Base-by-base conservation (phyloP, 2,329 filamentous ascomycete species). In the Metarhizium guizhouense region DNA sequence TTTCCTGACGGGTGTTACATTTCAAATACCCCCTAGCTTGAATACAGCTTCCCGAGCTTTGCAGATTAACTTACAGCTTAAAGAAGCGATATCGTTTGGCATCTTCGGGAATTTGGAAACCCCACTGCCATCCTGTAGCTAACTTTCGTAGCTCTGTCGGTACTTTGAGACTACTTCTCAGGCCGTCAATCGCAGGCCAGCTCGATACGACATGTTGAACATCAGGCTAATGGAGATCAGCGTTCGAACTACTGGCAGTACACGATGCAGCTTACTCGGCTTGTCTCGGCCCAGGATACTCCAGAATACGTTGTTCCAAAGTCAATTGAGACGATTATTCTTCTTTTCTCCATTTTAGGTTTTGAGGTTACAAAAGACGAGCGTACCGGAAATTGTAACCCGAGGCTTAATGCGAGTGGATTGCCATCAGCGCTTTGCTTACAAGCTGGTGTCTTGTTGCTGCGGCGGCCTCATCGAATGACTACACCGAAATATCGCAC, bases 301-400 rank as follows among this genome's bases (percentile, higher is more conserved):
- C 77, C 78, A 14, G 78, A 79, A 62, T 77, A 82, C 4, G 79
- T 82, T 13, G 79, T 82, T 30, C 79, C 79, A 60, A 82, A 81
- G 62, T 82, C 79, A 57, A 82, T 76, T 20, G 76, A 78, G 58
- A 80, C 71, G 53, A 81, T 71, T 58, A 80, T 74, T 63, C 71
- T 75, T 61, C 72, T 62, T 45, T 64, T 63, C 55, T 59, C 58
- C 68, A 71, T 71, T 57, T 47, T 64, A 52, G 55, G 56, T 25
- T 16, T 2, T 40, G 38, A 51, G 32, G n/a, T 30, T 10, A 36
- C 42, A 38, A 38, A 40, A 49, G 29, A 47, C 32, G 20, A 32
- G 20, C 50, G 47, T 18, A 16, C 25, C 48, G 34, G 29, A 40
- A 47, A 51, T 47, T 29, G 40, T 18, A 29, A 25, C 25, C 34